phyloP scores from a whole-genome alignment of 176 grass and related monocot genomes.

The Cenchrus americanus region DNA sequence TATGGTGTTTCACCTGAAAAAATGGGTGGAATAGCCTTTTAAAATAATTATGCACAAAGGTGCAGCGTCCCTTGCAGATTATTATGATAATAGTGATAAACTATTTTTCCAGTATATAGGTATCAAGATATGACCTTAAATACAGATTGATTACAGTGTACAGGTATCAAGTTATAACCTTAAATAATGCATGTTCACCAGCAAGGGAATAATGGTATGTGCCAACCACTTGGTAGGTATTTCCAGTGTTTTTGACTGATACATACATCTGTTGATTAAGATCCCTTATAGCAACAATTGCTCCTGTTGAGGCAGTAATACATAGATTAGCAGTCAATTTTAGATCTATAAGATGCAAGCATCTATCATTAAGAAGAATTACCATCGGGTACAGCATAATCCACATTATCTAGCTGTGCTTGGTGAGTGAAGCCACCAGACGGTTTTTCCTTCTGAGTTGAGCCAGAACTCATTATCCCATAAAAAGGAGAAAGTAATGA shows the following conservation, averaged over 20 bases:
- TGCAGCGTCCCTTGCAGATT: slow-evolving; percentile 13
- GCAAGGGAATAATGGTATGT: slow-evolving; percentile 73
- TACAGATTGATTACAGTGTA: slow-evolving; percentile 20
- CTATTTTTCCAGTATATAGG: slow-evolving; percentile 20
- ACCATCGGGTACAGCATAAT: slow-evolving; percentile 77
- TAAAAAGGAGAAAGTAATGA: slow-evolving; percentile 63
- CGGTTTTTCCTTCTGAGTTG: slow-evolving; percentile 45
- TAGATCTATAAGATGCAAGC: slow-evolving; percentile 16
- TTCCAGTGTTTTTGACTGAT: slow-evolving; percentile 63
- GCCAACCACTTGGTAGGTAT: slow-evolving; percentile 63
- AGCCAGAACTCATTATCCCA: slow-evolving; percentile 52
- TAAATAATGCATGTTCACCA: slow-evolving; percentile 75
- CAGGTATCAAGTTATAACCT: slow-evolving; percentile 54
- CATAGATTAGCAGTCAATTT: slow-evolving; percentile 31
- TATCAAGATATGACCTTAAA: slow-evolving; percentile 43
- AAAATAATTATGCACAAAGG: neutral
- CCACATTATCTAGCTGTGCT: slow-evolving; percentile 42
- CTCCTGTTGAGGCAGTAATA: slow-evolving; percentile 58
- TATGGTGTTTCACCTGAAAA: slow-evolving; percentile 75
- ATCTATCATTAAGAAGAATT: slow-evolving; percentile 39
- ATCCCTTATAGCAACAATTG: slow-evolving; percentile 81
- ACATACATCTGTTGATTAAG: slow-evolving; percentile 81
- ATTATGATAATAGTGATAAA: slow-evolving; percentile 27
- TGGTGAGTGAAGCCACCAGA: slow-evolving; percentile 43
- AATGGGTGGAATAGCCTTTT: slow-evolving; percentile 13